A percentile compares a stretch with the other conserved stretches of the same genome.
Conservation (phyloP, 805 yeast species). For the Wickerhamiella spandovensis region DNA sequence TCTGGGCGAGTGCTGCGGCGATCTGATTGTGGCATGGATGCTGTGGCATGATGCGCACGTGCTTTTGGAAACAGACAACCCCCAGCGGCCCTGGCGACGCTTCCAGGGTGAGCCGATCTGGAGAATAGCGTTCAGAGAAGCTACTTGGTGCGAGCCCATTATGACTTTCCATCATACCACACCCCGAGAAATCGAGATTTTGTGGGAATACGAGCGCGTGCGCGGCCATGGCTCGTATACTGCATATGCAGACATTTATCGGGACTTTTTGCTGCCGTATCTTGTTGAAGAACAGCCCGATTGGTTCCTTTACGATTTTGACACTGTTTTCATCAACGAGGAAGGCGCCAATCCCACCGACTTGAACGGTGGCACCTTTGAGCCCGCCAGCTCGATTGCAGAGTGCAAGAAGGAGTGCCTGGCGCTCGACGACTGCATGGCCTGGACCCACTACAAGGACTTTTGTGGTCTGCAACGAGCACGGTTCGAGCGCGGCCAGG, state of each 20-base stretch:
- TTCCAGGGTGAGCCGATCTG: constrained; percentile 25
- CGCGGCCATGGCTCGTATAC: constrained; percentile 16
- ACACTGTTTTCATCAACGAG: neutral
- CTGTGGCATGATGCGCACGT: constrained; percentile 18
- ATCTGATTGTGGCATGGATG: constrained; percentile 22
- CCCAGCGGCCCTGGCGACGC: constrained; percentile 11
- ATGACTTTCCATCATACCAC: constrained; percentile 25
- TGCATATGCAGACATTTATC: constrained; percentile 22
- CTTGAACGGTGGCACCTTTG: neutral
- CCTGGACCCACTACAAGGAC: constrained; percentile 9
- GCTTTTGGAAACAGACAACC: constrained; percentile 5
- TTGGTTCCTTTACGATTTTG: constrained; percentile 15
- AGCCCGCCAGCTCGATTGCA: neutral
- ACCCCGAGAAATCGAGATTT: constrained; percentile 22
- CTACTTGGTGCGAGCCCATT: constrained; percentile 24
- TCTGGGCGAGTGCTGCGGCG: constrained; percentile 25
- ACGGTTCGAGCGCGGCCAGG: constrained; percentile 10
- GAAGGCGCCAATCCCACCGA: constrained; percentile 7
- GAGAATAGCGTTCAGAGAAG: constrained; percentile 11
- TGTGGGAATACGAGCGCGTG: constrained; percentile 25
- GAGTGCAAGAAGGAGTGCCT: constrained; percentile 10
- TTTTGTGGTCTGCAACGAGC: constrained; percentile 6
- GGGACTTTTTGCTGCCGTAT: constrained; percentile 24
- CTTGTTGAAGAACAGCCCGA: constrained; percentile 12
- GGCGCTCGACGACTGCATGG: constrained; percentile 6